Evolutionary conservation across 164 flowering plant species (phyloP), one percentile per base, ranked within the genome.

Genomic region (Euptelea pleiosperma): DNA sequence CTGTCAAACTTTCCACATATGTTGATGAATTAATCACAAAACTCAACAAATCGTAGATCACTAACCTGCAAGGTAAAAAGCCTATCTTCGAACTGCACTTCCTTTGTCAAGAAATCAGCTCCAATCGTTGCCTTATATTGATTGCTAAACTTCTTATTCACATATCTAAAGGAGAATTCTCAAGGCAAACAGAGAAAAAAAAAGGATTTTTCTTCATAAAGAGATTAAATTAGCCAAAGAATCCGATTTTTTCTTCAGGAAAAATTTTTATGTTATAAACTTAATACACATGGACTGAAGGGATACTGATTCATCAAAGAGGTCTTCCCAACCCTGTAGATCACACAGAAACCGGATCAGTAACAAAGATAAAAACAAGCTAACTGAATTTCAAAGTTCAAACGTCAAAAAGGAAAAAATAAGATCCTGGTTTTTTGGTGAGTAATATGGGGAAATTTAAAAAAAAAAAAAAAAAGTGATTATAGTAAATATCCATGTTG

Each of bases 221-320:
- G 21, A 4, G 18, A 42, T 1, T 18, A 21, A 16, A 16, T 16
- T 5, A 6, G 1, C n/a, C n/a, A 33, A 33, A 33, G 8, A 42
- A 22, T 16, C 14, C 16, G 22, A 18, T 1, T 7, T 22, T 44
- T 44, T 14, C 4, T n/a, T 4, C 24, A 6, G n/a, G n/a, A n/a
- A n/a, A n/a, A n/a, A n/a, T n/a, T n/a, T n/a, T n/a, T n/a, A n/a
- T n/a, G n/a, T n/a, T n/a, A n/a, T n/a, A n/a, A n/a, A n/a, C n/a
- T 5, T 3, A 30, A 37, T 45, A 42, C 37, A 22, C 5, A 8
- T 48, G 21, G 4, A 21, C 11, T 1, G 8, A 54, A 75, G n/a
- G 83, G 80, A 75, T 85, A 85, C 88, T 83, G 91, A 54, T 85
- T 85, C 88, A 85, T 83, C 82, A 85, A 75, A n/a, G 88, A 85